Conservation (phyloP, 2,329 filamentous ascomycete species). For the Colletotrichum sp. region DNA sequence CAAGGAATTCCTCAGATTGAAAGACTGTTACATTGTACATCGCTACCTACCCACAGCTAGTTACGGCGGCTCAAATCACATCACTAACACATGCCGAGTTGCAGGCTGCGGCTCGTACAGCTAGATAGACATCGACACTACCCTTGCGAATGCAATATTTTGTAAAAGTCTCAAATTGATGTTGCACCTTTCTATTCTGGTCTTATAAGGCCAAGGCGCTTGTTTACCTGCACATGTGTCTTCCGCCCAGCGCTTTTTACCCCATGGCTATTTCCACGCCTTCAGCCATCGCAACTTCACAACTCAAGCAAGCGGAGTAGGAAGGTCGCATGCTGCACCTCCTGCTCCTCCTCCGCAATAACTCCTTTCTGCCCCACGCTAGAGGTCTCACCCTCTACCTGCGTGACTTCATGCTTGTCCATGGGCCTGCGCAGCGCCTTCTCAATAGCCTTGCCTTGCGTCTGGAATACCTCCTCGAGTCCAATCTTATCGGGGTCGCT, state of each 20-base stretch:
- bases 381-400: constrained; percentile 24
- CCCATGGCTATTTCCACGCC: not conserved
- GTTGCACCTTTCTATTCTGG: not conserved
- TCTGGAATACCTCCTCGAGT: constrained; percentile 73
- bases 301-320: constrained; percentile 78
- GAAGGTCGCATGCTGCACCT: constrained; percentile 83
- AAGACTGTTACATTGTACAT: constrained; percentile 85
- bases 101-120: constrained; percentile 17
- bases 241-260: not conserved
- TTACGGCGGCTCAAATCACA: not conserved
- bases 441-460: constrained; percentile 13
- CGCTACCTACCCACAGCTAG: not conserved
- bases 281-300: constrained; percentile 43
- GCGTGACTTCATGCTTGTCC: constrained; percentile 46
- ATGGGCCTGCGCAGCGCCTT: constrained; percentile 77
- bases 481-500: constrained; percentile 80
- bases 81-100: not conserved
- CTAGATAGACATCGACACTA: not conserved
- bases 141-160: not conserved
- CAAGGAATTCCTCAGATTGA: constrained; percentile 83
- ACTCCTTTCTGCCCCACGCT: constrained; percentile 38
- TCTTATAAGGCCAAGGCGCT: not conserved
- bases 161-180: not conserved
- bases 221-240: not conserved
- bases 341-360: constrained; percentile 84